A percentile compares a stretch with the other conserved stretches of the same genome.
Conservation (phyloP, 805 yeast genomes). For the Cyberlindnera galapagoensis region DNA sequence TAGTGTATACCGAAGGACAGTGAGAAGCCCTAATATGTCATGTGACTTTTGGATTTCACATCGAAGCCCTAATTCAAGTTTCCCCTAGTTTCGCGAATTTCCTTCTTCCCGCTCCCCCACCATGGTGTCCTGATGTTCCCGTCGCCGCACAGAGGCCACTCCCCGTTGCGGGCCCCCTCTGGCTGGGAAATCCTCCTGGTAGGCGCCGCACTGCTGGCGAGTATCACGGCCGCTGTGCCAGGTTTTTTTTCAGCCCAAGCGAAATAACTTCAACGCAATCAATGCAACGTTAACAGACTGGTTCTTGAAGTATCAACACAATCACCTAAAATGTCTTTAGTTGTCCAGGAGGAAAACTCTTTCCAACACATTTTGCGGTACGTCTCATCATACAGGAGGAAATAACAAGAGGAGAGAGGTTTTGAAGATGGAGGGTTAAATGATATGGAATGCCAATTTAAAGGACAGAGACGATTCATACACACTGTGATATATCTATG, state of each 20-base stretch:
- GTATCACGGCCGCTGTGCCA: background rate
- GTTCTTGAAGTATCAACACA: constrained; percentile 6
- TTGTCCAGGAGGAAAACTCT: constrained; percentile 97
- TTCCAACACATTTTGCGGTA: constrained; percentile 99
- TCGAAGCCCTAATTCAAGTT: too few relatives aligned
- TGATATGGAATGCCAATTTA: too few relatives aligned
- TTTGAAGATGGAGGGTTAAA: too few relatives aligned
- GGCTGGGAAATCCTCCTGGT: constrained; percentile 2
- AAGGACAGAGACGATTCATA: too few relatives aligned
- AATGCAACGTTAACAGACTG: constrained; percentile 7
- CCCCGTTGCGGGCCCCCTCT: constrained; percentile 5
- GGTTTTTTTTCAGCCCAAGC: constrained; percentile 12
- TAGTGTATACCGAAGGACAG: too few relatives aligned
- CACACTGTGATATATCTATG: too few relatives aligned
- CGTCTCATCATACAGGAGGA: constrained; percentile 30
- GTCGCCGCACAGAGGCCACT: too few relatives aligned
- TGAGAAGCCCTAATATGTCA: too few relatives aligned
- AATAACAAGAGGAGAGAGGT: constrained; percentile 2
- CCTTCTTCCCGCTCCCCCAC: too few relatives aligned
- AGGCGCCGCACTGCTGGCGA: background rate
- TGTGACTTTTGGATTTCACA: too few relatives aligned
- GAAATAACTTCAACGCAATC: constrained; percentile 4
- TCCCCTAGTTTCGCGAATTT: too few relatives aligned
- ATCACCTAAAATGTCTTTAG: constrained; percentile 68
- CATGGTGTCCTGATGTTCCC: too few relatives aligned